Evolutionary conservation across 176 grass and related monocot species (phyloP).

Genomic region (Elaeis guineensis): DNA sequence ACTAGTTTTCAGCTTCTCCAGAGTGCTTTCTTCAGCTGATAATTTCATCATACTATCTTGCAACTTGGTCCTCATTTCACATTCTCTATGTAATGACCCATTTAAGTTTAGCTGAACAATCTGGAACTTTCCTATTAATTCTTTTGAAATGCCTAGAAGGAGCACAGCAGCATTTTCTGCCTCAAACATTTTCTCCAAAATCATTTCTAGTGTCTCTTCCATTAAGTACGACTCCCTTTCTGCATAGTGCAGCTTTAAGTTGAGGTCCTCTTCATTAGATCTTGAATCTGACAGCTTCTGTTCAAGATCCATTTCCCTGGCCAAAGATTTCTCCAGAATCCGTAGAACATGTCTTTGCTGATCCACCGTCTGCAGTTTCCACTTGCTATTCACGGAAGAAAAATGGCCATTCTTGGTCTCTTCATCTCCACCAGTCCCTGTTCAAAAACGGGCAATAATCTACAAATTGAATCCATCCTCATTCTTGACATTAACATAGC

Average conservation of each 20-base stretch:
- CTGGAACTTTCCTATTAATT: constrained; percentile 40
- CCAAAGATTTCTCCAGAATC: constrained; percentile 80
- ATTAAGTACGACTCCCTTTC: constrained; percentile 55
- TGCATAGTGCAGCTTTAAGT: constrained; percentile 35
- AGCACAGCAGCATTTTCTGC: constrained; percentile 64
- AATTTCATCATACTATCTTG: constrained; percentile 26
- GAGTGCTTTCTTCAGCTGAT: constrained; percentile 19
- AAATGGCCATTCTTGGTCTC: constrained; percentile 39
- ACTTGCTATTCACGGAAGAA: constrained; percentile 25
- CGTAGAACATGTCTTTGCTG: constrained; percentile 66
- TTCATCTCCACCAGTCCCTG: constrained; percentile 36
- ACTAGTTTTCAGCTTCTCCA: constrained; percentile 16
- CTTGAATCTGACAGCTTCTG: constrained; percentile 66
- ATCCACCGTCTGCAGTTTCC: constrained; percentile 33
- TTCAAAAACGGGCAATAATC: constrained; percentile 3
- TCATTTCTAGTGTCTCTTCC: constrained; percentile 46
- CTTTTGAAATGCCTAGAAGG: constrained; percentile 51
- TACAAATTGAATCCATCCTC: too few species aligned
- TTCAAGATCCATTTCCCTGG: constrained; percentile 85
- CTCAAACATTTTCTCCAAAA: constrained; percentile 44
- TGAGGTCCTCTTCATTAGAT: constrained; percentile 50
- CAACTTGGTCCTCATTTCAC: constrained; percentile 33
- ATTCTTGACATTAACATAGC: constrained; percentile 5
- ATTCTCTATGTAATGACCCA: constrained; percentile 26
- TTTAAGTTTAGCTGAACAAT: constrained; percentile 29